phyloP scores from a whole-genome alignment of 192 early-diverging fungal genomes.

The Linnemannia schmuckeri region DNA sequence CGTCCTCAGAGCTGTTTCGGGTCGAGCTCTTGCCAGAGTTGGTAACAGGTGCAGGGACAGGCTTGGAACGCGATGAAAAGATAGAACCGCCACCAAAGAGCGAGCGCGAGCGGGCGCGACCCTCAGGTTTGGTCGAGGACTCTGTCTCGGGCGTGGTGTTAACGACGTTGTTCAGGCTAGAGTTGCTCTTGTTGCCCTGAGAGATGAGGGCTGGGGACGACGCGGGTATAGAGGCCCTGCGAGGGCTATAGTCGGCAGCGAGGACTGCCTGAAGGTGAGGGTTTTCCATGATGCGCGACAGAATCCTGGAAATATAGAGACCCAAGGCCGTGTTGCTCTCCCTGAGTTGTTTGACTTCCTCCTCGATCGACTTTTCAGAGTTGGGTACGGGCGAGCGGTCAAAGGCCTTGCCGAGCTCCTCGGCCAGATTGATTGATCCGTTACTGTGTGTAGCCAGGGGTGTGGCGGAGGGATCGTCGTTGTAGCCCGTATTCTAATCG shows the following conservation, averaged over 20 bases:
- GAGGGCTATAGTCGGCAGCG: slow-evolving; percentile 50
- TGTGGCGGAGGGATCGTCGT: slow-evolving; percentile 30
- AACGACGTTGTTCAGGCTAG: not conserved
- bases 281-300: slow-evolving; percentile 78
- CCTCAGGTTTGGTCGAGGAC: not conserved
- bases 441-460: slow-evolving; percentile 8
- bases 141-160: slow-evolving; percentile 22
- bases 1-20: slow-evolving; percentile 47
- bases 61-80: slow-evolving; percentile 24
- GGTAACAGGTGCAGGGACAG: not conserved
- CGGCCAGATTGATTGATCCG: slow-evolving; percentile 47
- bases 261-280: slow-evolving; percentile 64
- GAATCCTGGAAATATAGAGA: slow-evolving; percentile 84
- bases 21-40: slow-evolving; percentile 15
- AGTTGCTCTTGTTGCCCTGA: slow-evolving; percentile 4
- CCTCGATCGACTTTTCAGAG: slow-evolving; percentile 39
- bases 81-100: slow-evolving; percentile 12
- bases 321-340: slow-evolving; percentile 78
- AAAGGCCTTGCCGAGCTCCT: slow-evolving; percentile 40
- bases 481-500: slow-evolving; percentile 40
- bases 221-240: slow-evolving; percentile 14
- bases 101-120: slow-evolving; percentile 36
- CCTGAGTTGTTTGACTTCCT: slow-evolving; percentile 69
- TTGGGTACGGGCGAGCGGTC: slow-evolving; percentile 4
- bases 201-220: slow-evolving; percentile 25